Evolutionary conservation across 1,139 yeast species (phyloP).

Genomic region (Kodamaea derodonti): DNA sequence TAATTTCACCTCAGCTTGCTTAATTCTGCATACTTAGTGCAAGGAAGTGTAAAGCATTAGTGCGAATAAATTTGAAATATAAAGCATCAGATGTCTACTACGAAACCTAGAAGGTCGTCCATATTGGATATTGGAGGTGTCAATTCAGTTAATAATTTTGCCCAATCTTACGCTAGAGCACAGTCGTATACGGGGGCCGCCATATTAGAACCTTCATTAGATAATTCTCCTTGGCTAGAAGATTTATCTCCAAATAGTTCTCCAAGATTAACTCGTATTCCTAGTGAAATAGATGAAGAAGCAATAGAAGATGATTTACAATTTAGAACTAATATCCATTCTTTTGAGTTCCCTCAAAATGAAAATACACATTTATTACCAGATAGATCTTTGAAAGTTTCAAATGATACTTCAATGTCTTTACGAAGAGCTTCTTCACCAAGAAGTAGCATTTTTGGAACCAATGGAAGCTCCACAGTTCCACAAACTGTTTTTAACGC

Average conservation of each 20-base stretch:
- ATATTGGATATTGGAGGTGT: constrained; percentile 39
- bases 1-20: too few species aligned
- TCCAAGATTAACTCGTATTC: constrained; percentile 9
- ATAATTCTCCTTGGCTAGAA: constrained; percentile 9
- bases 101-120: constrained; percentile 10
- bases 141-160: constrained; percentile 73
- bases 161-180: constrained; percentile 74
- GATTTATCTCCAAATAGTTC: constrained; percentile 26
- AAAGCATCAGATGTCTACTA: too few species aligned
- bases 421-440: background rate
- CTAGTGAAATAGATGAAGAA: constrained; percentile 1
- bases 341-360: constrained; percentile 12
- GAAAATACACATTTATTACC: constrained; percentile 5
- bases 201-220: constrained; percentile 16
- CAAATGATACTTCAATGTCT: background rate
- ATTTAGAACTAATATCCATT: background rate
- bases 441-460: background rate
- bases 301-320: background rate
- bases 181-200: constrained; percentile 48
- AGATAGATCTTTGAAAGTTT: constrained; percentile 12
- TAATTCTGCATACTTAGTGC: too few species aligned
- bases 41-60: too few species aligned
- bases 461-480: constrained; percentile 48
- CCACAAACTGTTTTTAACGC: constrained; percentile 88
- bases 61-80: too few species aligned